Percentiles rank a stretch among this genome's conserved stretches.
phyloP scores from a whole-genome alignment of 352 stramenopile genomes.

The Phytopythium delawarense region DNA sequence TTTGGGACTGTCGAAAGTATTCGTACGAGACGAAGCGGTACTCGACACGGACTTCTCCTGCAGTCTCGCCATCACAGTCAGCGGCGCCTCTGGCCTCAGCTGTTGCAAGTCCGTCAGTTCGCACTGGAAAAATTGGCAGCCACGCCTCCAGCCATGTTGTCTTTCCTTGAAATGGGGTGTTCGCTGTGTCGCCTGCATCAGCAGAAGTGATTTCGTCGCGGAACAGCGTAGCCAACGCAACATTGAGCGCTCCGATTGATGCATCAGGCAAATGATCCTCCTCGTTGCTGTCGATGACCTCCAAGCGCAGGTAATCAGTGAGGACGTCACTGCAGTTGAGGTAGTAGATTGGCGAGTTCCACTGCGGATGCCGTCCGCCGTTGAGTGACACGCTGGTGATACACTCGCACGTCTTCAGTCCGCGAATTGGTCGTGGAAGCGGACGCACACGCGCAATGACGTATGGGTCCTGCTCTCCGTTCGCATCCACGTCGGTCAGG shows the following conservation, averaged over 20 bases:
- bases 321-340: conserved; percentile 21
- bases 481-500: conserved; percentile 37
- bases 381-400: conserved; percentile 45
- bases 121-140: conserved; percentile 31
- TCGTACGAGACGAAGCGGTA: conserved; percentile 41
- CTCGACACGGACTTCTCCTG: conserved; percentile 40
- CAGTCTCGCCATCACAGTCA: conserved; percentile 5
- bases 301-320: conserved; percentile 35
- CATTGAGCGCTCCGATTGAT: conserved; percentile 28
- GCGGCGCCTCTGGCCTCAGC: neutral
- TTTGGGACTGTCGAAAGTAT: conserved; percentile 17
- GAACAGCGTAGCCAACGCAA: conserved; percentile 30
- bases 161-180: conserved; percentile 5
- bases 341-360: conserved; percentile 39
- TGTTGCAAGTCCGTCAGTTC: no score
- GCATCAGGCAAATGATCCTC: conserved; percentile 47
- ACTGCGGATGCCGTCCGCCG: conserved; percentile 41
- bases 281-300: conserved; percentile 50
- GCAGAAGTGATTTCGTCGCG: conserved; percentile 7
- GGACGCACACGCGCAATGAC: conserved; percentile 24
- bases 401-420: conserved; percentile 12
- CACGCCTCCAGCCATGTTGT: conserved; percentile 42
- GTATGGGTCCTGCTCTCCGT: conserved; percentile 55
- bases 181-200: neutral
- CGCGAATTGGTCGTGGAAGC: conserved; percentile 1